Evolutionary conservation across 2,329 filamentous ascomycete species (phyloP), one percentile per base, ranked within the genome.

Genomic region (Colletotrichum noveboracense): DNA sequence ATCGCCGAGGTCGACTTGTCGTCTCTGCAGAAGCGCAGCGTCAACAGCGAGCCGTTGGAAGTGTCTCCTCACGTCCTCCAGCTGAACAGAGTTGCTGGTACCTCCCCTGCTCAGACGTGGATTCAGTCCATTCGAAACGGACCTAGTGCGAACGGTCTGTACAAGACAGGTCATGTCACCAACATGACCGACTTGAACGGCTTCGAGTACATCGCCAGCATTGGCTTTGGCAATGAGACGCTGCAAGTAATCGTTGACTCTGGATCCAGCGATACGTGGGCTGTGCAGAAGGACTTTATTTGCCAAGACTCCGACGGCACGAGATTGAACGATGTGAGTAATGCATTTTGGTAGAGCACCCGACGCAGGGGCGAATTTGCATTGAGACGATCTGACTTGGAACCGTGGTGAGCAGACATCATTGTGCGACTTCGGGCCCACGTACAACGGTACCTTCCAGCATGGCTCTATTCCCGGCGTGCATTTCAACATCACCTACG

Each of bases 201-300:
- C 43, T 30, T 32, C n/a, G 21, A 62, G 34, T 75, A 75, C 69
- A 55, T 64, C 21, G 55, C 58, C n/a, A 67, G 77, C 26, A 79
- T 82, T 10, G 76, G 65, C 6, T 74, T 86, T 48, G 83, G 83
- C 10, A 78, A 77, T 13, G 78, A 85, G 64, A 81, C 78, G 3
- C 82, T 88, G 71, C 71, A 83, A 2, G 78, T 84, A 4, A 82
- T 87, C 13, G 80, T 89, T 65, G 88, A 89, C 73, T 89, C 87
- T 4, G 88, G 87, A 13, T 87, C 85, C 70, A 85, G 84, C 66
- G 88, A 89, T 71, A 88, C 86, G 2, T 89, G 87, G 85, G 78
- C 88, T 2, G 81, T 84, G 6, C 74, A 81, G 32, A 76, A 66
- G 0, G 81, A 82, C 4, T 86, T 83, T 56, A 73, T 75, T 26